A percentile compares a stretch with the other conserved stretches of the same genome.
These are phyloP conservation scores for Cornus suecica DNA, from an alignment of 148 eudicot species.

Conservation along the genomic window DNA sequence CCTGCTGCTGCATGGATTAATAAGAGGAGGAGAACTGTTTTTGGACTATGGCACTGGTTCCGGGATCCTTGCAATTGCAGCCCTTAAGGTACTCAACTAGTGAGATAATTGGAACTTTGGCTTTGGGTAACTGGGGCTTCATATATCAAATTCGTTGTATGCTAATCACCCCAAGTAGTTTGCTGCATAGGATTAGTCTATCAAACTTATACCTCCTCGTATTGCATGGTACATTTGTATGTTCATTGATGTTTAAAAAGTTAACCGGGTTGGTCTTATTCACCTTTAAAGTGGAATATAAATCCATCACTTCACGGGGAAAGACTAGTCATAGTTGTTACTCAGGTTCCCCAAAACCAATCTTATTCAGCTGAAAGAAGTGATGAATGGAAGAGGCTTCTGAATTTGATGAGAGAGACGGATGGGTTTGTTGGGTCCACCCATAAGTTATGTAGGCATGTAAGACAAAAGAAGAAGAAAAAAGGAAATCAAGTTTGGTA, in stretches of 20 bases:
- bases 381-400: neutral
- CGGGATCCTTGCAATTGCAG: conserved; percentile 93
- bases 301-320: neutral
- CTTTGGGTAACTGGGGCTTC: neutral
- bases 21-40: conserved; percentile 77
- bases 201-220: neutral
- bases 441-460: too few species aligned
- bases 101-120: neutral
- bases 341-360: neutral
- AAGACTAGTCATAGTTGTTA: neutral
- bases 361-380: neutral
- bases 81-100: conserved; percentile 61
- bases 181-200: neutral
- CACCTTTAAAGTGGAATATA: neutral
- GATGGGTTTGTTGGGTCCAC: too few species aligned
- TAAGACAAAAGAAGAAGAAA: too few species aligned
- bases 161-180: neutral
- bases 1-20: conserved; percentile 49
- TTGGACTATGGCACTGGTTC: conserved; percentile 97
- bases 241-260: too few species aligned
- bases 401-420: too few species aligned
- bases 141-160: neutral
- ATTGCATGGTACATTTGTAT: neutral
- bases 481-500: too few species aligned
- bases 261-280: neutral